Base-by-base conservation (phyloP, 1,284 basidiomycete genomes). In the Cutaneotrichosporon cavernicola region DNA sequence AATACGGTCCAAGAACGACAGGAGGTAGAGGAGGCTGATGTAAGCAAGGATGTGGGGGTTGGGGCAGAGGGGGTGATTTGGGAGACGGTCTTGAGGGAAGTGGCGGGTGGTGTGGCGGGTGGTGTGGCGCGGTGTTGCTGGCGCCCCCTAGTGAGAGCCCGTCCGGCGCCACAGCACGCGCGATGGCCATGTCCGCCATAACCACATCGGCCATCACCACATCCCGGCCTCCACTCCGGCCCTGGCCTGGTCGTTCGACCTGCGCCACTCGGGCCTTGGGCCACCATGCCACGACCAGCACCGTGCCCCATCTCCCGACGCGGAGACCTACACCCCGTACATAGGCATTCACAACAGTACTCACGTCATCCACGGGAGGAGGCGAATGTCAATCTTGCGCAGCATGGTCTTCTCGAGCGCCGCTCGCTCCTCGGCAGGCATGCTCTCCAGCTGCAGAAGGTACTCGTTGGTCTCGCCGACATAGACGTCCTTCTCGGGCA, bases 1-100 rank as follows among this genome's bases (percentile, higher is more conserved):
- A 56, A 82, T 79, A 47, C 82, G 80, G 70, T 83, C 82, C n/a
- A 83, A 72, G 77, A 83, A 83, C 0, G 78, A 80, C 69, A 78
- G 75, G 50, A 75, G 73, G 66, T 76, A 76, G 11, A 78, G 72
- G n/a, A 76, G 66, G 9, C 72, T 76, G 60, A 4, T 0, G 53
- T 64, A 18, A 56, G 64, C 43, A 22, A n/a, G n/a, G n/a, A n/a
- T n/a, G n/a, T n/a, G n/a, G n/a, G n/a, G n/a, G n/a, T n/a, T n/a
- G n/a, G n/a, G n/a, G n/a, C n/a, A n/a, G n/a, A n/a, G 5, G 11
- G 11, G 31, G 26, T 8, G 14, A 5, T 13, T 4, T n/a, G 21
- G 32, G n/a, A 16, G 53, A 16, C 53, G n/a, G 9, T 11, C 8
- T 3, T 18, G 18, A 43, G 16, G 30, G 16, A n/a, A 18, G 21